Evolutionary conservation across 176 grass and related monocot species (phyloP), one percentile per base, ranked within the genome.

Genomic region (Triticum monococcum): DNA sequence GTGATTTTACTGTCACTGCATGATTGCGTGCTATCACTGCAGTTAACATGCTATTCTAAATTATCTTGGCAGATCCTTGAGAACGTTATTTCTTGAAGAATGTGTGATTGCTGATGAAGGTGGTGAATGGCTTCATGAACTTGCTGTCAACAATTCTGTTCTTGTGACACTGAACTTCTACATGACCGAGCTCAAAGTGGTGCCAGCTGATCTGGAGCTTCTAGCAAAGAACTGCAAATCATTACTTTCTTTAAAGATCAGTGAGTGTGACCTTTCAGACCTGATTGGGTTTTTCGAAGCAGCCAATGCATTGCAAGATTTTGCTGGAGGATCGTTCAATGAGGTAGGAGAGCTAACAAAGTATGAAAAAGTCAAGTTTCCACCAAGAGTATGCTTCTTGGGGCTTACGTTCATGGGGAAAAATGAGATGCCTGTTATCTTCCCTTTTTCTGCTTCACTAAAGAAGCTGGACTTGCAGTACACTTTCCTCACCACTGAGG

Each of bases 391-490:
- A 57, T 91, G 89, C 48, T 91, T 84, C 26, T 59, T 99, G 62
- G 90, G 87, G 23, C 94, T 94, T 88, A 84, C 83, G 8, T 96
- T 57, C 86, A 93, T 96, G 97, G 92, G 90, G 26, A 93, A 78
- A 76, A 94, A 88, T 83, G 90, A 96, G 65, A 90, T 96, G 85
- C 79, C 76, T 25, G 36, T 90, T 60, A 85, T 96, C 57, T 93
- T 91, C 59, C 92, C 90, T 0, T 81, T 94, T 86, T 92, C 89
- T 72, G 70, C 92, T 64, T 83, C 73, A 56, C 83, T 98, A 30
- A 94, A 96, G 86, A 98, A 91, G 52, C 87, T 99, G 72, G 94
- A 94, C 86, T 79, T 99, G 90, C 97, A 99, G 60, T 99, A 94
- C 83, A 93, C 90, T 70, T 88, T 89, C 30, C 97, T 99, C 88